A percentile compares a stretch with the other conserved stretches of the same genome.
Conservation (phyloP, 371 early-diverging fungal genomes). For the Cokeromyces recurvatus region DNA sequence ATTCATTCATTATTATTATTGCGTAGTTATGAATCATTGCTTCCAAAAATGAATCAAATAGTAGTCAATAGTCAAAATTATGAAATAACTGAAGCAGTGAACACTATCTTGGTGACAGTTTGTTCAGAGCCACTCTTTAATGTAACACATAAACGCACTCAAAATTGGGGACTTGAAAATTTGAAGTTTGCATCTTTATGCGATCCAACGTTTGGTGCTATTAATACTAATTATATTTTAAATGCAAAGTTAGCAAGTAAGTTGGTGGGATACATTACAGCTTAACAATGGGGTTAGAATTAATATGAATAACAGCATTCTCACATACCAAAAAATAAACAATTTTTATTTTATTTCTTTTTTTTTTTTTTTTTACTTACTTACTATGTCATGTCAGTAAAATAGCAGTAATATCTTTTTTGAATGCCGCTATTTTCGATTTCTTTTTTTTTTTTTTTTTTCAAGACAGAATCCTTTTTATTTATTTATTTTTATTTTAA, state of each 20-base stretch:
- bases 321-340: too few relatives aligned
- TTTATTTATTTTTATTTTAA: too few relatives aligned
- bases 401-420: too few relatives aligned
- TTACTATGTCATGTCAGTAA: too few relatives aligned
- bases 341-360: too few relatives aligned
- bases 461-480: too few relatives aligned
- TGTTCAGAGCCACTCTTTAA: slow-evolving; percentile 57
- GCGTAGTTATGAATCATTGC: slow-evolving; percentile 66
- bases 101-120: slow-evolving; percentile 69
- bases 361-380: too few relatives aligned
- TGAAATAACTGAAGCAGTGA: slow-evolving; percentile 69
- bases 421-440: too few relatives aligned
- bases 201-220: slow-evolving; percentile 40
- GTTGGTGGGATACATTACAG: slow-evolving; percentile 58
- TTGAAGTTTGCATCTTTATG: slow-evolving; percentile 45
- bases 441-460: background rate
- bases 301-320: too few relatives aligned
- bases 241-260: slow-evolving; percentile 54
- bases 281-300: slow-evolving; percentile 11
- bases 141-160: slow-evolving; percentile 28
- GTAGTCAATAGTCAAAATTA: slow-evolving; percentile 66
- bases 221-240: slow-evolving; percentile 36
- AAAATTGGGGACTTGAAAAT: slow-evolving; percentile 54
- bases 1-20: too few relatives aligned
- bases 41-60: slow-evolving; percentile 78